Conservation (phyloP, 1,284 basidiomycete species). For the Rhodotorula sp. region DNA sequence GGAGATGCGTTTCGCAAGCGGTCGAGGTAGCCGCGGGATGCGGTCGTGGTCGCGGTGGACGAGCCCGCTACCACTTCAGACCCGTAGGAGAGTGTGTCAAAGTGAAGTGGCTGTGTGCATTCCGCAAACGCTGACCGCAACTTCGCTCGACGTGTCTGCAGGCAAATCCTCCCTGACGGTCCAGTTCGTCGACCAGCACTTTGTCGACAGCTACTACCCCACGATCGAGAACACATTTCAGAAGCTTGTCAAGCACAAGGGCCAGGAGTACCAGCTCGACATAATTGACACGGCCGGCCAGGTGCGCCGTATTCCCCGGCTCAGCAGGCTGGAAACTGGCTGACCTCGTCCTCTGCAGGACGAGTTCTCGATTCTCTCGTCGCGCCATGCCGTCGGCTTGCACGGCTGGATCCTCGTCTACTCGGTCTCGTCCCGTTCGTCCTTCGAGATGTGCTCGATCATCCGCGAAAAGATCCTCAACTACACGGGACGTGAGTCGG, state of each 20-base stretch:
- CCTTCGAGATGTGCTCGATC: constrained; percentile 94
- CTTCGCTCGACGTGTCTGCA: constrained; percentile 45
- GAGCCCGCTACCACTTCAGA: too few relatives aligned
- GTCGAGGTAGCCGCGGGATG: not conserved
- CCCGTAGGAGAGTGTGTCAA: too few relatives aligned
- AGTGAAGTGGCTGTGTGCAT: too few relatives aligned
- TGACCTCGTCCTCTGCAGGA: constrained; percentile 58
- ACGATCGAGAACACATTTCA: constrained; percentile 89
- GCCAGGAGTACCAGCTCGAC: constrained; percentile 86
- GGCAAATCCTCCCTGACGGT: constrained; percentile 76
- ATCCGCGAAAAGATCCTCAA: constrained; percentile 97
- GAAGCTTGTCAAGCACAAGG: constrained; percentile 80
- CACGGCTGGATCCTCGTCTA: constrained; percentile 79
- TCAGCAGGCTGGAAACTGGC: too few relatives aligned
- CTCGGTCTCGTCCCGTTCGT: constrained; percentile 84
- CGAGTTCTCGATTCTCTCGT: constrained; percentile 68
- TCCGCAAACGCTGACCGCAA: not conserved
- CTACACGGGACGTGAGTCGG: constrained; percentile 82
- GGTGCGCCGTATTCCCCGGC: constrained; percentile 45
- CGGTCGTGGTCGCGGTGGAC: not conserved
- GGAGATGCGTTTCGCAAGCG: too few relatives aligned
- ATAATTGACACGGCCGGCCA: constrained; percentile 98
- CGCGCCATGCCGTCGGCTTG: constrained; percentile 46
- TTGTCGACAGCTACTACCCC: constrained; percentile 82
- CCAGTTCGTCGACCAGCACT: constrained; percentile 64